These are phyloP conservation scores for Macadamia tetraphylla DNA, from an alignment of 164 flowering plant genomes.

Conservation along the genomic window DNA sequence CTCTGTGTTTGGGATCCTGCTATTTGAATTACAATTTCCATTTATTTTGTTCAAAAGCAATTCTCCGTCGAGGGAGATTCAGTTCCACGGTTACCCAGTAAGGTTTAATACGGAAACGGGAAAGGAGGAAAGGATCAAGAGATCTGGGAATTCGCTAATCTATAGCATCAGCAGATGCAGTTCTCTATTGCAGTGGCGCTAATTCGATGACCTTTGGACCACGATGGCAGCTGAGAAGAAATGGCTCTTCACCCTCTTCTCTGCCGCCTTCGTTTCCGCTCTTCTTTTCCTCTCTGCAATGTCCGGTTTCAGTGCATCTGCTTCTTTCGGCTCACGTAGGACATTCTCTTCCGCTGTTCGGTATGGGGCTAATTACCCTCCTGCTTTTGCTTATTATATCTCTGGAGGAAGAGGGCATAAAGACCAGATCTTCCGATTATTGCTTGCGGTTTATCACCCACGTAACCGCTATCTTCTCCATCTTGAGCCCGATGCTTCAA, in stretches of 20 bases:
- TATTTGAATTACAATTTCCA: too few relatives aligned
- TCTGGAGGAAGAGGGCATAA: conserved; percentile 62
- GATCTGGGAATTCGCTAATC: conserved; percentile 5
- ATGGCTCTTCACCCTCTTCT: conserved; percentile 74
- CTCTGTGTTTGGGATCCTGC: too few relatives aligned
- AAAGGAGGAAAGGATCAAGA: neutral
- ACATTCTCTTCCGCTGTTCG: conserved; percentile 35
- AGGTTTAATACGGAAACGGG: neutral
- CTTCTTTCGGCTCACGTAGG: conserved; percentile 19
- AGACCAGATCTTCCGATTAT: conserved; percentile 54
- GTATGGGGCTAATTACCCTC: conserved; percentile 60
- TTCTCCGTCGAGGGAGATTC: too few relatives aligned
- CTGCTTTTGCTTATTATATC: conserved; percentile 85
- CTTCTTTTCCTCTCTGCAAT: conserved; percentile 54
- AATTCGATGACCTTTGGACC: conserved; percentile 12
- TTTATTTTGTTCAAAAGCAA: too few relatives aligned
- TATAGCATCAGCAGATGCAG: conserved; percentile 1
- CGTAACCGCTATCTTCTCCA: conserved; percentile 81
- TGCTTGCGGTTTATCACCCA: conserved; percentile 88
- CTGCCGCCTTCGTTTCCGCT: conserved; percentile 54
- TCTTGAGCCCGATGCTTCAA: conserved; percentile 54
- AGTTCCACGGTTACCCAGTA: neutral
- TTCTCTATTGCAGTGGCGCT: conserved; percentile 5
- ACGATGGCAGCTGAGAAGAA: conserved; percentile 72
- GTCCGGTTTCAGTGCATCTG: conserved; percentile 38